These are phyloP conservation scores for Arthrobotrys conoides DNA, from an alignment of 2,329 filamentous ascomycete species.

Conservation along the genomic window DNA sequence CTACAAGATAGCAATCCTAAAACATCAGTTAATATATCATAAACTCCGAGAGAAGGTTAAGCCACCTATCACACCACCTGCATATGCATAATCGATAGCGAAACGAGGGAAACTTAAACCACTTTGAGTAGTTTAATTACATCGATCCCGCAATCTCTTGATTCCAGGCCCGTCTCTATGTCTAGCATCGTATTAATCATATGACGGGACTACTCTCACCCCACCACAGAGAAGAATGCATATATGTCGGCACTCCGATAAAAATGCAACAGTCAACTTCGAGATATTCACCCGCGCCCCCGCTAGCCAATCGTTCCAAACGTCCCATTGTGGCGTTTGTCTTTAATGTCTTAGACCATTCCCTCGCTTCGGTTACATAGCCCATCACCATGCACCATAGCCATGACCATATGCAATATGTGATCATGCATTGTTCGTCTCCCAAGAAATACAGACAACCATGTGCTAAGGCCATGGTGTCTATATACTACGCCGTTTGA, in stretches of 20 bases:
- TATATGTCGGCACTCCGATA: neutral
- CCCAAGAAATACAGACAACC: conserved; percentile 5
- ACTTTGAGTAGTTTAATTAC: neutral
- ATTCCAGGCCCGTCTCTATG: conserved; percentile 16
- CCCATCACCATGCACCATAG: conserved; percentile 19
- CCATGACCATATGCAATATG: conserved; percentile 15
- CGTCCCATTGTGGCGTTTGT: conserved; percentile 27
- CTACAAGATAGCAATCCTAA: conserved; percentile 21
- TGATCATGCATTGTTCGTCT: conserved; percentile 23
- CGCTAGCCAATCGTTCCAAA: conserved; percentile 19
- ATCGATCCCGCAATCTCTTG: neutral
- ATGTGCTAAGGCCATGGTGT: conserved; percentile 24
- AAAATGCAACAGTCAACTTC: neutral
- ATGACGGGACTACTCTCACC: neutral
- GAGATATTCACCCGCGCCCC: conserved; percentile 7
- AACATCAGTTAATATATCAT: conserved; percentile 24
- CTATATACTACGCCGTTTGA: neutral
- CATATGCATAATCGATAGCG: conserved; percentile 27
- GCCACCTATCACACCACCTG: conserved; percentile 27
- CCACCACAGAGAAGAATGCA: neutral
- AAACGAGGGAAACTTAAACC: conserved; percentile 17
- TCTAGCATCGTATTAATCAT: conserved; percentile 13
- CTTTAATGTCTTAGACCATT: conserved; percentile 27
- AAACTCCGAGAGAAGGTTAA: conserved; percentile 21
- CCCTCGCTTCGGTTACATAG: conserved; percentile 33